Conservation (phyloP, 176 grass and related monocot species). For the Elaeis guineensis region DNA sequence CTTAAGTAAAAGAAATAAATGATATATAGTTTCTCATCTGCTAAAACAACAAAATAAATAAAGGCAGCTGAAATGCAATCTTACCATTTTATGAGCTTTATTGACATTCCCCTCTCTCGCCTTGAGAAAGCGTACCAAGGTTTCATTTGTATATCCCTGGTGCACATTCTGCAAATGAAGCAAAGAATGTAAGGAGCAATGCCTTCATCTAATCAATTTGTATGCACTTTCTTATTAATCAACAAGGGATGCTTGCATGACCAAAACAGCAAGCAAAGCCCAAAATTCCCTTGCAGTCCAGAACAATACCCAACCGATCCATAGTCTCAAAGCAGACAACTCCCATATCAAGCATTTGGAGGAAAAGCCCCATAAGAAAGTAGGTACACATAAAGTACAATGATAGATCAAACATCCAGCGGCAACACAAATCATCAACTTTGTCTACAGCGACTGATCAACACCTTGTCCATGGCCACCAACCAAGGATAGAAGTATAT, state of each 20-base stretch:
- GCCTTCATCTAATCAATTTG: neutral
- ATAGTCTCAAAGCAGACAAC: no score
- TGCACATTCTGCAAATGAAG: slow-evolving; percentile 56
- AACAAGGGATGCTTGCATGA: neutral
- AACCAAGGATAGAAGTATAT: no score
- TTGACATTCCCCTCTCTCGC: slow-evolving; percentile 60
- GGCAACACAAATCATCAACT: no score
- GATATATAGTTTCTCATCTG: slow-evolving; percentile 1
- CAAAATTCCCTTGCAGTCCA: no score
- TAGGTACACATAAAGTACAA: no score
- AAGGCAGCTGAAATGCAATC: slow-evolving; percentile 1
- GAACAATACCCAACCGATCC: no score
- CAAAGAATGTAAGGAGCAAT: slow-evolving; percentile 12
- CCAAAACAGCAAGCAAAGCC: neutral
- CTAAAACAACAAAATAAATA: slow-evolving; percentile 8
- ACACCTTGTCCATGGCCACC: no score
- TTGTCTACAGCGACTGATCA: no score
- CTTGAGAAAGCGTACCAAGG: slow-evolving; percentile 64
- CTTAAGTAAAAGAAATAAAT: slow-evolving; percentile 18
- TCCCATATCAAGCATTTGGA: no score
- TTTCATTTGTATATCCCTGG: slow-evolving; percentile 50
- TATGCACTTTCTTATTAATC: neutral
- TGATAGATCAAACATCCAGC: no score
- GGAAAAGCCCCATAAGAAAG: no score
- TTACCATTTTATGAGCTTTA: slow-evolving; percentile 71